A percentile compares a stretch with the other conserved stretches of the same genome.
Evolutionary conservation across 306 rosid species (phyloP).

Genomic region (Vicia sativa): DNA sequence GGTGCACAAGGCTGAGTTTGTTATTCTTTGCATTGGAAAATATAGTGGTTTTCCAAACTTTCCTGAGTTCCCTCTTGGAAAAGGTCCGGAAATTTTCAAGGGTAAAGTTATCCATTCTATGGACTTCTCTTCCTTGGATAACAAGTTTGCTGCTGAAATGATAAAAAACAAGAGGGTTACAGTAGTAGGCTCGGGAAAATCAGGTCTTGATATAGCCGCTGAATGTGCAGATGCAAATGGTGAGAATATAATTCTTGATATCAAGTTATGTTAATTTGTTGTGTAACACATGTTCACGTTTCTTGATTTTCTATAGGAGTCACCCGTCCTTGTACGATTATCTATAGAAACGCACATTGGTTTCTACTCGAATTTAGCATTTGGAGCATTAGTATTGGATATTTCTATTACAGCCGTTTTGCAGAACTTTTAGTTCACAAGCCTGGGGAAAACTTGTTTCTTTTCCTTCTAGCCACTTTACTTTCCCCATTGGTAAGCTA

Average conservation of each 20-base stretch:
- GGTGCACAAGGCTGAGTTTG: neutral
- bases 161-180: neutral
- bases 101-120: constrained; percentile 1
- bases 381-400: constrained; percentile 47
- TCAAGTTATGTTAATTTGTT: neutral
- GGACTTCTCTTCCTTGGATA: neutral
- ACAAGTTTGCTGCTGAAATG: neutral
- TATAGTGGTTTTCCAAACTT: neutral
- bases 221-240: constrained; percentile 61
- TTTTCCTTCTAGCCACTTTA: constrained; percentile 45
- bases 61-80: neutral
- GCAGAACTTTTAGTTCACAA: constrained; percentile 55
- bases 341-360: constrained; percentile 51
- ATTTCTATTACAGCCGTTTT: constrained; percentile 30
- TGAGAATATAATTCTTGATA: constrained; percentile 5
- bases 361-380: constrained; percentile 33
- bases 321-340: constrained; percentile 50
- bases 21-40: constrained; percentile 1
- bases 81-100: neutral
- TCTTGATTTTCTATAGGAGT: constrained; percentile 20
- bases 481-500: constrained; percentile 39
- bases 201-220: constrained; percentile 47
- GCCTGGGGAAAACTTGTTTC: constrained; percentile 50
- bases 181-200: neutral
- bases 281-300: neutral